Percentiles rank a stretch among this genome's conserved stretches.
These are phyloP conservation scores for Stachybotrys elegans DNA, from an alignment of 2,329 filamentous ascomycete genomes.

Conservation along the genomic window DNA sequence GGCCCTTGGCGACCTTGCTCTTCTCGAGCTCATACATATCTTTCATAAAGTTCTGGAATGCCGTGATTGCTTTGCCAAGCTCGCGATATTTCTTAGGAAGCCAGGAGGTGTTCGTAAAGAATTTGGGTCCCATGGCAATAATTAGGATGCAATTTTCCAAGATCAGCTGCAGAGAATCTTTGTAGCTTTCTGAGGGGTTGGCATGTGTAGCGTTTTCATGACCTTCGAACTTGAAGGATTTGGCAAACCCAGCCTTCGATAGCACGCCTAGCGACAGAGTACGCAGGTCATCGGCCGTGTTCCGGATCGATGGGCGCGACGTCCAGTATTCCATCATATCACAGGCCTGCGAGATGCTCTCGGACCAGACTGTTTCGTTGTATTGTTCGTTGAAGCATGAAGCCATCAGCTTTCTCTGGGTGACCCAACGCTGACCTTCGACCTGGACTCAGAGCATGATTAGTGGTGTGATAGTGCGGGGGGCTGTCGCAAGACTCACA, in stretches of 20 bases:
- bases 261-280: slow-evolving; percentile 14
- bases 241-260: slow-evolving; percentile 14
- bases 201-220: slow-evolving; percentile 5
- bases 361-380: slow-evolving; percentile 13
- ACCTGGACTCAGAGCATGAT: neutral
- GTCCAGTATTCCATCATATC: slow-evolving; percentile 14
- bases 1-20: too few relatives aligned
- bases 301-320: slow-evolving; percentile 8
- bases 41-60: too few relatives aligned
- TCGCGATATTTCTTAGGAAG: too few relatives aligned
- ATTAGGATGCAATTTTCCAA: slow-evolving; percentile 13
- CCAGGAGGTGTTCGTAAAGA: slow-evolving; percentile 10
- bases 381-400: slow-evolving; percentile 13
- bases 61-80: too few relatives aligned
- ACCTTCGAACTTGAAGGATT: slow-evolving; percentile 11
- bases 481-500: neutral
- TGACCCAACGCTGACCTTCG: neutral
- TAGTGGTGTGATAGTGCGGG: neutral
- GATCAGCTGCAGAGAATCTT: slow-evolving; percentile 9
- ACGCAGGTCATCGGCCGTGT: slow-evolving; percentile 12
- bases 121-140: slow-evolving; percentile 13
- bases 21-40: too few relatives aligned
- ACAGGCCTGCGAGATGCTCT: slow-evolving; percentile 11
- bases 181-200: slow-evolving; percentile 8
- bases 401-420: neutral